Base-by-base conservation (phyloP, 106 monocot genomes). In the Hemerocallis citrina region DNA sequence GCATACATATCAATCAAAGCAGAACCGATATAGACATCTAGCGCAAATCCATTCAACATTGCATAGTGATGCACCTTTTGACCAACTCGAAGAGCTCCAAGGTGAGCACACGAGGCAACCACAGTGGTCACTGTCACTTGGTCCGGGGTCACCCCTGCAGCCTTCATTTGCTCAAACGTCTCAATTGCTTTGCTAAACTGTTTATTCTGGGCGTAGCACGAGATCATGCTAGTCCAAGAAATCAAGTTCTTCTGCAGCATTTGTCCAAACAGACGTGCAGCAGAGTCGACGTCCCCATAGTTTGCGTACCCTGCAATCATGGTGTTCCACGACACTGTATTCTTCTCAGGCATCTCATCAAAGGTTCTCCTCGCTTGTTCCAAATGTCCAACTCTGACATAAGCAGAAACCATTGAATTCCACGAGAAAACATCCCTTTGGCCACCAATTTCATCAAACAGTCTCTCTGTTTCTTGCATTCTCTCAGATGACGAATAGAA, bases 1-100 rank as follows among this genome's bases (percentile, higher is more conserved):
- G 89, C 89, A 13, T 84, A 89, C 89, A 89, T 81, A 37, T 89
- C 89, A 14, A 89, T 56, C 72, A 89, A 39, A 14, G 84, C 72
- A n/a, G 84, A 84, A 7, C 81, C 84, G 0, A 81, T 58, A 52
- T 75, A 78, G 1, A 84, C 84, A 73, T 81, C 72, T 8, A 75
- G 40, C 6, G 47, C 19, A 20, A 82, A 79, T 5, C 70, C 69
- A 34, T 65, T 34, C 19, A 41, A 61, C 29, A 63, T 50, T 0
- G 57, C 39, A 9, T 48, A 56, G 16, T 7, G 16, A 33, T 84
- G 78, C 37, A 75, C 24, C 32, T 66, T 72, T 42, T 62, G 68
- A 4, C 89, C 89, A 2, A 73, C 6, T 21, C 61, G 38, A 25
- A 89, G 46, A 13, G 89, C 84, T 34, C 84, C 89, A 0, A 81